phyloP scores from a whole-genome alignment of 2,329 filamentous ascomycete species.

The Calonectria fujianensis region DNA sequence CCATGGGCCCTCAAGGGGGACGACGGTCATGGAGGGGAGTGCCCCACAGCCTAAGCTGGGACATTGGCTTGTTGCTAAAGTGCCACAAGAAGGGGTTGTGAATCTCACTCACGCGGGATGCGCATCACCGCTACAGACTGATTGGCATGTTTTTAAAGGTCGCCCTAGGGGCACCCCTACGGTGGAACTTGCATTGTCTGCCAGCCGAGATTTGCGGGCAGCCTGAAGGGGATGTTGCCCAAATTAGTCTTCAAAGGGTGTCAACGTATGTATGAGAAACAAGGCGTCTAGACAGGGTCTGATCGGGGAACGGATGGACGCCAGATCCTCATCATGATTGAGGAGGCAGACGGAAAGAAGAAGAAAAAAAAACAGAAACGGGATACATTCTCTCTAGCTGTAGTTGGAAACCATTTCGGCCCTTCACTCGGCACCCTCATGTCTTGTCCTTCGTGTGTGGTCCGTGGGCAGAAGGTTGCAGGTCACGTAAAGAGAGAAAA shows the following conservation, averaged over 20 bases:
- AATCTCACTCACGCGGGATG: slow-evolving; percentile 55
- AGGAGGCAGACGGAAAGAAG: background rate
- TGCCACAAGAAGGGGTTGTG: slow-evolving; percentile 53
- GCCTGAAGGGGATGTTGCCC: slow-evolving; percentile 18
- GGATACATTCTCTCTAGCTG: background rate
- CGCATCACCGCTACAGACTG: slow-evolving; percentile 51
- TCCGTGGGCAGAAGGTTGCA: slow-evolving; percentile 18
- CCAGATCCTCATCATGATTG: slow-evolving; percentile 50
- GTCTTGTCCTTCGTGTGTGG: slow-evolving; percentile 29
- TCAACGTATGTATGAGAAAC: slow-evolving; percentile 48
- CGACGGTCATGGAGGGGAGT: slow-evolving; percentile 40
- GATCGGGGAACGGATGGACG: slow-evolving; percentile 47
- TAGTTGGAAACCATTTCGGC: slow-evolving; percentile 38
- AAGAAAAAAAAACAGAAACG: background rate
- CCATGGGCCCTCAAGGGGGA: slow-evolving; percentile 34
- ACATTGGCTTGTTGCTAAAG: slow-evolving; percentile 54
- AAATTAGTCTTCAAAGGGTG: slow-evolving; percentile 38
- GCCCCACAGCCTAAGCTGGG: slow-evolving; percentile 47
- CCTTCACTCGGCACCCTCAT: slow-evolving; percentile 38
- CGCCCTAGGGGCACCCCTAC: slow-evolving; percentile 47
- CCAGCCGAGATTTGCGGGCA: slow-evolving; percentile 34
- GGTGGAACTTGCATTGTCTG: slow-evolving; percentile 19
- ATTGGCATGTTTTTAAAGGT: slow-evolving; percentile 51
- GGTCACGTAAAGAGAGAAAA: slow-evolving; percentile 1
- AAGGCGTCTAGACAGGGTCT: slow-evolving; percentile 47